phyloP scores from a whole-genome alignment of 164 flowering plant genomes.

The Magnolia changhungtana region DNA sequence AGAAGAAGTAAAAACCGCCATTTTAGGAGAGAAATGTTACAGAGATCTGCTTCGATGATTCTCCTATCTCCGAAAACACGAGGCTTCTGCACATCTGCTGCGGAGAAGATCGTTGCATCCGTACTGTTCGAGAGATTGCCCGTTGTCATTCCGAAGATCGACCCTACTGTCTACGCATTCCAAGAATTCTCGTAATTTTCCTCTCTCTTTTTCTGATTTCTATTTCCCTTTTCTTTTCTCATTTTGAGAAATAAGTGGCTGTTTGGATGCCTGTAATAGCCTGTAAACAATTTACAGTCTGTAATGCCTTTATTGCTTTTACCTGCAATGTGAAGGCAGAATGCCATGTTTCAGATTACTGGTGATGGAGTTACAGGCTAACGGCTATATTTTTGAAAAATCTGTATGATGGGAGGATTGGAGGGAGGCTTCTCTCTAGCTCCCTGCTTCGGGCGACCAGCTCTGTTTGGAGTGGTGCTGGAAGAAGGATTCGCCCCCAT shows the following conservation, averaged over 20 bases:
- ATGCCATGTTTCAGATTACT: no score
- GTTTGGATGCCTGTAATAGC: not conserved
- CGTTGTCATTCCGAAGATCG: conserved; percentile 85
- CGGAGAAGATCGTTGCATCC: conserved; percentile 76
- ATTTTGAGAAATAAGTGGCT: not conserved
- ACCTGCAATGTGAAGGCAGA: no score
- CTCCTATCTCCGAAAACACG: conserved; percentile 29
- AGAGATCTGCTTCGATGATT: conserved; percentile 14
- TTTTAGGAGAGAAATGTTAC: conserved; percentile 6
- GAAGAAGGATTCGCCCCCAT: no score
- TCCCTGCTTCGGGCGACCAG: no score
- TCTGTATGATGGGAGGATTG: no score
- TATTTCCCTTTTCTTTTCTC: not conserved
- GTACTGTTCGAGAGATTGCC: conserved; percentile 92
- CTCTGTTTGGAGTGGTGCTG: no score
- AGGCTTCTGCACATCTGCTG: conserved; percentile 42
- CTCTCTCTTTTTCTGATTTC: not conserved
- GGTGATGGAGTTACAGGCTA: no score
- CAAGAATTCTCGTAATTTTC: conserved; percentile 86
- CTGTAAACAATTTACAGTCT: no score
- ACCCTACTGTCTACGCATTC: conserved; percentile 87
- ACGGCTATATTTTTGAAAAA: no score
- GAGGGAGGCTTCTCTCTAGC: no score
- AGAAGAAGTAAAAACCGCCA: not conserved
- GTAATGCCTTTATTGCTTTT: no score